phyloP scores from a whole-genome alignment of 306 rosid genomes.

The Cicer cuneatum region DNA sequence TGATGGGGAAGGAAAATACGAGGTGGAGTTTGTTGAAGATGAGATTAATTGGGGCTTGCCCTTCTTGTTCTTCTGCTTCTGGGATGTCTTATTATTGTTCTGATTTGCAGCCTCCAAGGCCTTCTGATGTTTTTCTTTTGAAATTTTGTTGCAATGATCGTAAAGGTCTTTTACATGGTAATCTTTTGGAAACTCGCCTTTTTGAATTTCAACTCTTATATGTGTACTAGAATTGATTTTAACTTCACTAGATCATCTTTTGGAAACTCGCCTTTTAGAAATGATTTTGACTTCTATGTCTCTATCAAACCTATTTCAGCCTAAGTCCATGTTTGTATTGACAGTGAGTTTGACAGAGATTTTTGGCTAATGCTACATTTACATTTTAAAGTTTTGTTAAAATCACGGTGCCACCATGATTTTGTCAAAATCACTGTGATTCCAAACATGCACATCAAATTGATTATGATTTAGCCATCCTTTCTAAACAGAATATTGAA shows the following conservation, averaged over 20 bases:
- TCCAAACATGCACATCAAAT: no score
- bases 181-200: neutral
- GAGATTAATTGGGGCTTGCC: constrained; percentile 81
- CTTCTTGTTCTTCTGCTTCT: constrained; percentile 85
- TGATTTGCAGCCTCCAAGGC: constrained; percentile 65
- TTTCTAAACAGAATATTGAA: constrained; percentile 16
- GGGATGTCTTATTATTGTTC: constrained; percentile 66
- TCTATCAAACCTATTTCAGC: neutral
- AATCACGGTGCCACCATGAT: no score
- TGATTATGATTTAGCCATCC: neutral
- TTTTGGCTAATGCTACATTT: no score
- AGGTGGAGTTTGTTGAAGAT: constrained; percentile 83
- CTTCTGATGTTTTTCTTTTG: constrained; percentile 77
- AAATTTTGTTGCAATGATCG: constrained; percentile 80
- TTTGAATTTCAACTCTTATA: neutral
- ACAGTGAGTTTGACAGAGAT: no score
- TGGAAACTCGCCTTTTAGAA: no score
- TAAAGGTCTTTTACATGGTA: constrained; percentile 93
- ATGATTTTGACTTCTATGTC: neutral
- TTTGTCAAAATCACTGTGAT: no score
- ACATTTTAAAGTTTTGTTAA: no score
- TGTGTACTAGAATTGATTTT: neutral
- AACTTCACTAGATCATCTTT: no score
- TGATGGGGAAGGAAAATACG: constrained; percentile 68
- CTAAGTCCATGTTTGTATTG: no score